Evolutionary conservation across 2,329 filamentous ascomycete genomes (phyloP).

Genomic region (Fusarium solani-melongenae): DNA sequence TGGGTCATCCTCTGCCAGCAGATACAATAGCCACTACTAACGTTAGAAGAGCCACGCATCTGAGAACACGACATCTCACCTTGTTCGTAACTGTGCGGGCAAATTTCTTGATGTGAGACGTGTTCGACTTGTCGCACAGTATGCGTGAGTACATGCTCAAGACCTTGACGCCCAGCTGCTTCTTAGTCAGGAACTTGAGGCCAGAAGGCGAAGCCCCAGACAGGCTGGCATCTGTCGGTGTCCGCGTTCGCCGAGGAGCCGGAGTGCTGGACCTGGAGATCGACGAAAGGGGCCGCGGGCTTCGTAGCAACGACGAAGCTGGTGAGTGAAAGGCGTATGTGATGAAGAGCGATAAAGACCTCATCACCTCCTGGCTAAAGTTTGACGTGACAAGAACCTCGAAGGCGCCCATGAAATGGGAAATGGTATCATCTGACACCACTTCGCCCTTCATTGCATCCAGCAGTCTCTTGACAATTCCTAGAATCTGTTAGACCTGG

Average conservation of each 20-base stretch:
- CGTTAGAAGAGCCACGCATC: slow-evolving; percentile 17
- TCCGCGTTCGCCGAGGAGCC: slow-evolving; percentile 48
- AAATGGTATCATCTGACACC: slow-evolving; percentile 77
- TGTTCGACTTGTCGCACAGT: slow-evolving; percentile 78
- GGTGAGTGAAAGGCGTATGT: slow-evolving; percentile 86
- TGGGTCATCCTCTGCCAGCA: slow-evolving; percentile 87
- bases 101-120: slow-evolving; percentile 82
- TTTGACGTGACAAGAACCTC: slow-evolving; percentile 83
- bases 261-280: slow-evolving; percentile 56
- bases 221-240: slow-evolving; percentile 50
- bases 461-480: slow-evolving; percentile 88
- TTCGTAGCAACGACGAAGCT: slow-evolving; percentile 60
- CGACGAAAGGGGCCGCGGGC: slow-evolving; percentile 58
- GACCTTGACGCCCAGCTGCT: slow-evolving; percentile 78
- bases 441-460: slow-evolving; percentile 90
- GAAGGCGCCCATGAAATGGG: slow-evolving; percentile 82
- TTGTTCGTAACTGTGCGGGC: slow-evolving; percentile 95
- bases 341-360: slow-evolving; percentile 89
- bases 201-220: slow-evolving; percentile 44
- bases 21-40: slow-evolving; percentile 85
- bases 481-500: slow-evolving; percentile 55
- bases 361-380: slow-evolving; percentile 84
- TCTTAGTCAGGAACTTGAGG: slow-evolving; percentile 65
- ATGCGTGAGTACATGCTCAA: slow-evolving; percentile 82
- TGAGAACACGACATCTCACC: slow-evolving; percentile 56